phyloP scores from a whole-genome alignment of 139 green algal species.

The Chlorella ohadii region DNA sequence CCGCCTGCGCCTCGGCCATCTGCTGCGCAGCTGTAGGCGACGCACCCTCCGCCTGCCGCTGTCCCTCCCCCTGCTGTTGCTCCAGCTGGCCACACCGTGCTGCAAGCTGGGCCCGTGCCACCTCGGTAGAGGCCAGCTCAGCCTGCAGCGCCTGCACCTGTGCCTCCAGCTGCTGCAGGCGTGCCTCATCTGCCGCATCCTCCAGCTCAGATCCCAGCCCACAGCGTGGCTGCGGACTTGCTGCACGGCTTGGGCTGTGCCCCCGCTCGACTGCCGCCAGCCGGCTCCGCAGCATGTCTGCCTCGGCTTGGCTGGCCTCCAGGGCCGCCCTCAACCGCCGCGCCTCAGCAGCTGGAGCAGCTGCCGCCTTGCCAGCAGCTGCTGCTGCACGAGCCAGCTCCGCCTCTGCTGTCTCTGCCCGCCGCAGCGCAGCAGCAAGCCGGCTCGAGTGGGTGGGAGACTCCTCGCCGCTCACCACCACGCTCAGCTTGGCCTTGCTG shows the following conservation, averaged over 20 bases:
- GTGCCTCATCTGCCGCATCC: constrained; percentile 5
- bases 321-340: neutral
- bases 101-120: neutral
- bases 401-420: constrained; percentile 1
- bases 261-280: neutral
- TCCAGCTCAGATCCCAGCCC: constrained; percentile 13
- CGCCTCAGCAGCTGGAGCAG: neutral
- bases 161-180: constrained; percentile 2
- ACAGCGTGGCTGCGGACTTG: neutral
- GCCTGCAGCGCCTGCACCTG: neutral
- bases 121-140: neutral
- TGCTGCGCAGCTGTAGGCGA: no score
- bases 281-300: constrained; percentile 8
- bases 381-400: neutral
- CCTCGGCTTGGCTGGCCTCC: constrained; percentile 12
- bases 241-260: neutral
- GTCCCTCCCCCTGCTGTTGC: neutral
- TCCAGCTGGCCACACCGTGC: neutral
- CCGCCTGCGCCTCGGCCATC: neutral
- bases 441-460: neutral
- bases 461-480: neutral
- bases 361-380: neutral
- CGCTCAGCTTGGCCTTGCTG: neutral
- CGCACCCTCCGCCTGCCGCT: neutral
- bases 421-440: constrained; percentile 4